Evolutionary conservation across 2,329 filamentous ascomycete species (phyloP), one percentile per base, ranked within the genome.

Genomic region (Alternaria infectoria): DNA sequence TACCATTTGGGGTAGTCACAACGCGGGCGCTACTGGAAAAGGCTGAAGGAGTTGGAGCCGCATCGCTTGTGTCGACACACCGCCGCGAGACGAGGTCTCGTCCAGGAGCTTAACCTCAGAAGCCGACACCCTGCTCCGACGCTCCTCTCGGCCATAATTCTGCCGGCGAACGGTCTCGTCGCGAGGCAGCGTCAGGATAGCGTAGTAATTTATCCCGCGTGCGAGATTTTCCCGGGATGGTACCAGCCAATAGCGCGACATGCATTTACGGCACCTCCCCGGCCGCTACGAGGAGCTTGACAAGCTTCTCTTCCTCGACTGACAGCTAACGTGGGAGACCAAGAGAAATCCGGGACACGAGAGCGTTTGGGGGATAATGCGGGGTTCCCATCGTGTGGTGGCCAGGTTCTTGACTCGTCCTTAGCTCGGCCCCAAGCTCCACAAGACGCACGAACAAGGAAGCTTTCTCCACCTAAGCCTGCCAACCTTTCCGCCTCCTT

Each of bases 21-120:
- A 79, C 87, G 57, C 76, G 80, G 30, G 79, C 78, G n/a, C 71
- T 87, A 68, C 85, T 87, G 68, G 70, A 75, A 46, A 85, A 87
- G 76, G 86, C 85, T 23, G 76, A 81, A 63, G 75, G 68, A 62
- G 83, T 83, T 11, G 83, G 82, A 54, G 74, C 67, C 54, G 69
- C 69, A 61, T 59, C 56, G 43, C 40, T 69, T 54, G 45, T 43
- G 50, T 43, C 6, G 64, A 60, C 52, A 59, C 60, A 60, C 66
- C 54, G 57, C 61, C 60, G 56, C 64, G 40, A 52, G 49, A 57
- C 61, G 43, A 70, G 64, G 55, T 64, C 64, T 54, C 66, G 61
- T 60, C 54, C 72, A 36, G 70, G 28, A 50, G 49, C 11, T 17
- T 55, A 23, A 49, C 36, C 28, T 36, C 25, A 55, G 47, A 54